Evolutionary conservation across 495 filamentous ascomycete species (phyloP), one percentile per base, ranked within the genome.

Genomic region (Astrocystis sublimbata): DNA sequence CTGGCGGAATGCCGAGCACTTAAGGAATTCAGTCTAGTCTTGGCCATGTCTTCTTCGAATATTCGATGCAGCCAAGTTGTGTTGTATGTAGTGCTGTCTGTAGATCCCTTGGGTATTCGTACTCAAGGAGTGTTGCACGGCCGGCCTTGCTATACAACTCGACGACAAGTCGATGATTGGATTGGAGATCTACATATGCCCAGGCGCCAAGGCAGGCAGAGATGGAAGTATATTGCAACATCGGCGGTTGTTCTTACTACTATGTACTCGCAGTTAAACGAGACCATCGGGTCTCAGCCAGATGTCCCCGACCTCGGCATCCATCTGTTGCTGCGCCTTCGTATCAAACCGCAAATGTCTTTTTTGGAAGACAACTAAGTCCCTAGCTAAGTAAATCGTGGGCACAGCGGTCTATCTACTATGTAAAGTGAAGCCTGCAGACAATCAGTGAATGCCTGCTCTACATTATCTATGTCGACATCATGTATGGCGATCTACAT

Each of bases 131-230:
- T 45, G 58, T 61, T 61, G 58, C 58, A 61, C 58, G 24, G 26
- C 58, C 33, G 58, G n/a, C 15, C 2, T 17, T 40, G 17, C 58
- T 36, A 30, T n/a, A n/a, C n/a, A n/a, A n/a, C n/a, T n/a, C n/a
- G n/a, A 43, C 23, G 53, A 24, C 9, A 60, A 36, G 42, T 38
- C 40, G 10, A 60, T 23, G 41, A 59, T 53, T 50, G 60, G 54
- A 40, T 60, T 61, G 38, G 53, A 65, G 66, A 69, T 71, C 66
- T 69, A 64, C 54, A 58, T 61, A n/a, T 66, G 62, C 69, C 67
- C 64, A 58, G 53, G 59, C 62, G 69, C 69, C 69, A 71, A 71
- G 69, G 57, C 64, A 69, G 55, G 59, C 49, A 47, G 61, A 60
- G 64, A 43, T 36, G 60, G 33, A 67, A 60, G 61, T 62, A 67